phyloP scores from a whole-genome alignment of 768 basidiomycete genomes.

The Calvatia gigantea region DNA sequence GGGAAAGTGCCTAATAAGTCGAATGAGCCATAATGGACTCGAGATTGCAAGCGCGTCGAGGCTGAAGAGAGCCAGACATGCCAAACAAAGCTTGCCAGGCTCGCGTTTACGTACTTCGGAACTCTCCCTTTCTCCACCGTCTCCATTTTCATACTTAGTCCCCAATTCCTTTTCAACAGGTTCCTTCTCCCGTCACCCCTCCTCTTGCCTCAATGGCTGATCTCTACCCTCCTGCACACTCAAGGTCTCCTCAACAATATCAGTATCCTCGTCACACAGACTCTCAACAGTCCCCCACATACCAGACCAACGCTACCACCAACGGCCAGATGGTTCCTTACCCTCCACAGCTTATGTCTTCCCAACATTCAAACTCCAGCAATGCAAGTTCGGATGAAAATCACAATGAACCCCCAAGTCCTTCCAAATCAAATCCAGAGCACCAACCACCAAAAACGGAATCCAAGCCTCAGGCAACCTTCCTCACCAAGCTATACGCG shows the following conservation, averaged over 20 bases:
- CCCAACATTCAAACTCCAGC: conserved; percentile 37
- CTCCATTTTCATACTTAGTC: conserved; percentile 15
- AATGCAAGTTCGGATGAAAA: conserved; percentile 41
- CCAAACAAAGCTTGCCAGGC: conserved; percentile 19
- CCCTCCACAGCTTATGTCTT: conserved; percentile 32
- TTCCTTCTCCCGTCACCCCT: conserved; percentile 17
- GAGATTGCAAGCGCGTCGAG: conserved; percentile 5
- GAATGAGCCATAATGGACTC: conserved; percentile 1
- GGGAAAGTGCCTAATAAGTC: conserved; percentile 3
- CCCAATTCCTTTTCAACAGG: conserved; percentile 5
- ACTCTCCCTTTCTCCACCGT: conserved; percentile 44
- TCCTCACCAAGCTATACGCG: conserved; percentile 96
- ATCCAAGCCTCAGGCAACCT: conserved; percentile 88
- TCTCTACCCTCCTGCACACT: conserved; percentile 48
- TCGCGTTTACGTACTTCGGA: conserved; percentile 41
- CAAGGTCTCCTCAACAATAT: conserved; percentile 16
- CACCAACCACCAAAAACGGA: conserved; percentile 59
- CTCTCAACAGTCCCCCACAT: conserved; percentile 17
- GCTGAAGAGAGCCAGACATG: conserved; percentile 10
- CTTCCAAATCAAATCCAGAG: conserved; percentile 36
- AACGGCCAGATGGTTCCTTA: conserved; percentile 30
- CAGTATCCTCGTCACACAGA: conserved; percentile 17
- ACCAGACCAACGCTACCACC: conserved; percentile 26
- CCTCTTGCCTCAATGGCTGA: conserved; percentile 46
- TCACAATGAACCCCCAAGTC: conserved; percentile 46